phyloP scores from a whole-genome alignment of 1,139 yeast genomes.

The Geotrichum histeridarum region DNA sequence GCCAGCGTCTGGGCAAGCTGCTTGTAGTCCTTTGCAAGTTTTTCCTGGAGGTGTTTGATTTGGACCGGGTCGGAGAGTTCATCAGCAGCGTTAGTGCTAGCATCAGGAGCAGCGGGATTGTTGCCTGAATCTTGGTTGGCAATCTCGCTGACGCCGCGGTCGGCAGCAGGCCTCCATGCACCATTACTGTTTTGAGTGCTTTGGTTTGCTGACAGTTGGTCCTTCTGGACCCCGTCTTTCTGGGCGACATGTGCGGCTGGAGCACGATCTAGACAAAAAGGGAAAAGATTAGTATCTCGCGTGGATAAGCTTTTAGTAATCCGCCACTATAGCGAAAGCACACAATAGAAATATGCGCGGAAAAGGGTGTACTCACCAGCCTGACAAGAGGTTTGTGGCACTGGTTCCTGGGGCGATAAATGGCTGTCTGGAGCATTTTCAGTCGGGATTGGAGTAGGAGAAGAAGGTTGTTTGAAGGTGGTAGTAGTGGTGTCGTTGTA shows the following conservation, averaged over 20 bases:
- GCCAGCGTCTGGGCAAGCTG: slow-evolving; percentile 31
- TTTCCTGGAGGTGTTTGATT: slow-evolving; percentile 28
- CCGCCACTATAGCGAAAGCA: slow-evolving; percentile 1
- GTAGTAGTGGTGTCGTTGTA: not conserved
- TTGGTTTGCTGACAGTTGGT: not conserved
- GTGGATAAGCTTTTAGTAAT: not conserved
- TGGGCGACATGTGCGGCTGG: slow-evolving; percentile 5
- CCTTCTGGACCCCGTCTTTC: not conserved
- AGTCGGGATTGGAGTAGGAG: not conserved
- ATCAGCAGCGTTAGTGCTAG: not conserved
- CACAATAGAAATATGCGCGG: not conserved
- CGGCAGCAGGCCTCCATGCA: not conserved
- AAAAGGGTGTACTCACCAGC: not conserved
- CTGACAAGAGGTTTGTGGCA: not conserved
- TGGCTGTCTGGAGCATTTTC: not conserved
- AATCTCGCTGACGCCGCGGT: not conserved
- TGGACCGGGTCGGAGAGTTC: slow-evolving; percentile 1
- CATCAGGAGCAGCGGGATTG: not conserved
- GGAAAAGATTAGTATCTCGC: not conserved
- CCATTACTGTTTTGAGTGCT: not conserved
- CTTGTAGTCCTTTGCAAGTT: slow-evolving; percentile 30
- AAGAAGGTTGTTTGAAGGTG: not conserved
- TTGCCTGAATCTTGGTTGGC: not conserved
- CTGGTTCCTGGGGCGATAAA: not conserved
- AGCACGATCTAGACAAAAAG: not conserved